phyloP scores from a whole-genome alignment of 441 rosid genomes.

The Pelargonium cotyledonis region DNA sequence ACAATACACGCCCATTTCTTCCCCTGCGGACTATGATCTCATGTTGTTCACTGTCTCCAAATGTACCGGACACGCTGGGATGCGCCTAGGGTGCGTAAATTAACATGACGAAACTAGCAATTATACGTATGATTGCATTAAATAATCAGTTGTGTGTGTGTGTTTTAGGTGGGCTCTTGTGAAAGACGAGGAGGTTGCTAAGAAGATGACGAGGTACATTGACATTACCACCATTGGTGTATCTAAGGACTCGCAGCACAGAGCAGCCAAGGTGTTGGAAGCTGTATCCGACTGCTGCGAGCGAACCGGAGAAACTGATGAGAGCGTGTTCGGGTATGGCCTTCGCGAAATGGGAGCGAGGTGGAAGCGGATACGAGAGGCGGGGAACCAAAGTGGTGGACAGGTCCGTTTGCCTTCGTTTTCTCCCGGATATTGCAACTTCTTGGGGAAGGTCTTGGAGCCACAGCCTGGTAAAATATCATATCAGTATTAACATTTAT shows the following conservation, averaged over 20 bases:
- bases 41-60: slow-evolving; percentile 83
- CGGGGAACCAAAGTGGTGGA: slow-evolving; percentile 40
- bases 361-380: slow-evolving; percentile 61
- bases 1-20: slow-evolving; percentile 78
- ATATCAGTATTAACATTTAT: background rate
- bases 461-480: background rate
- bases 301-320: background rate
- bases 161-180: slow-evolving; percentile 77
- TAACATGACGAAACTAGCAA: too few relatives aligned
- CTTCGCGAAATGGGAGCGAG: slow-evolving; percentile 44
- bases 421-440: slow-evolving; percentile 42
- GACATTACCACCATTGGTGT: slow-evolving; percentile 84
- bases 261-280: slow-evolving; percentile 68
- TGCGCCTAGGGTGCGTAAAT: slow-evolving; percentile 69
- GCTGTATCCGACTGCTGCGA: slow-evolving; percentile 23
- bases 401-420: slow-evolving; percentile 58
- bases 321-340: slow-evolving; percentile 51
- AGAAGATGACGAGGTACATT: slow-evolving; percentile 65
- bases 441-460: background rate
- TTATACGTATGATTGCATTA: too few relatives aligned
- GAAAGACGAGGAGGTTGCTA: slow-evolving; percentile 57
- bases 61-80: slow-evolving; percentile 88
- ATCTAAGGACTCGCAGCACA: slow-evolving; percentile 81
- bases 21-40: slow-evolving; percentile 60
- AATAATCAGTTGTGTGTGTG: background rate